Percentiles rank a stretch among this genome's conserved stretches.
Conservation (phyloP, 2,329 filamentous ascomycete genomes). For the Orbilia ellipsospora region DNA sequence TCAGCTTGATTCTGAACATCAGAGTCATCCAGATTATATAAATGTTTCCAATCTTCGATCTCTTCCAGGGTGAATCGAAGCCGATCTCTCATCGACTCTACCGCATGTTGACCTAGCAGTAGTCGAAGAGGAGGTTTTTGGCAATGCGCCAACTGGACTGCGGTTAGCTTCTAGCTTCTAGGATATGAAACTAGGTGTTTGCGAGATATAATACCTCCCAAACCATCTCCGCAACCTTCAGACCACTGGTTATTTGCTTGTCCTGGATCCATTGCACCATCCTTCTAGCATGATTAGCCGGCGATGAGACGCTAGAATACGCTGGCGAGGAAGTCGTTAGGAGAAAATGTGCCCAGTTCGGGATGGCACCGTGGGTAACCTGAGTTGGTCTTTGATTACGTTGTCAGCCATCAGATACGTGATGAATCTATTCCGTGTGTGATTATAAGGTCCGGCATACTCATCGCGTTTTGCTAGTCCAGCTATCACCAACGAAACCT, state of each 20-base stretch:
- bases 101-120: slow-evolving; percentile 90
- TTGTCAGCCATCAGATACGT: neutral
- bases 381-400: slow-evolving; percentile 54
- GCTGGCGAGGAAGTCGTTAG: slow-evolving; percentile 86
- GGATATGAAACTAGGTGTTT: neutral
- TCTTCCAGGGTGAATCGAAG: slow-evolving; percentile 93
- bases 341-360: slow-evolving; percentile 90
- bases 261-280: slow-evolving; percentile 96
- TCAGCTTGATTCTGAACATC: slow-evolving; percentile 59
- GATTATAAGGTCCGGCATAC: slow-evolving; percentile 29
- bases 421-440: neutral
- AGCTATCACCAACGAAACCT: slow-evolving; percentile 91
- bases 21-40: slow-evolving; percentile 71
- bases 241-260: slow-evolving; percentile 88
- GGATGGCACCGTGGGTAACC: slow-evolving; percentile 67
- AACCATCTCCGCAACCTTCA: slow-evolving; percentile 90
- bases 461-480: slow-evolving; percentile 90
- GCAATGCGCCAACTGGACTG: slow-evolving; percentile 82
- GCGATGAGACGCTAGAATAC: slow-evolving; percentile 80
- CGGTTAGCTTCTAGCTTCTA: no score
- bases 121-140: slow-evolving; percentile 89
- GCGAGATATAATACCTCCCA: slow-evolving; percentile 68
- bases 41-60: slow-evolving; percentile 85
- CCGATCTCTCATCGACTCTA: slow-evolving; percentile 92
- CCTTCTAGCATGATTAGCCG: slow-evolving; percentile 85